phyloP scores from a whole-genome alignment of 78 protist species.

The Diacronema lutheri region DNA sequence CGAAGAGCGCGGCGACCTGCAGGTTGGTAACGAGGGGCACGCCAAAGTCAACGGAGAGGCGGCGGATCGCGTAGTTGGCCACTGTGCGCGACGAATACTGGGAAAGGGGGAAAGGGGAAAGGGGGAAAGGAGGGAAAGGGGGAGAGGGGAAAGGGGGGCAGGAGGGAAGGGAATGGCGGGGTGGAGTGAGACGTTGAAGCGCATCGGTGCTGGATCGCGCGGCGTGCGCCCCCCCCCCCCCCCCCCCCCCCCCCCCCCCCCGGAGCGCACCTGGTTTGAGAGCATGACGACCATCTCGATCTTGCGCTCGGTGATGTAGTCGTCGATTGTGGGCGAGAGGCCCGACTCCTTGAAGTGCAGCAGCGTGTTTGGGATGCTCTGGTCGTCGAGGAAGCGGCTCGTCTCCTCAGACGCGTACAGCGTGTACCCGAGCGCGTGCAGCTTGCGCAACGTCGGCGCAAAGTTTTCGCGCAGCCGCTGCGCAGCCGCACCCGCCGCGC shows the following conservation, averaged over 20 bases:
- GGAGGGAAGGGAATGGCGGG: no score
- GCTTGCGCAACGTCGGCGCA: slow-evolving; percentile 57
- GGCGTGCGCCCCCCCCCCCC: no score
- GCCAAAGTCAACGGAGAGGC: slow-evolving; percentile 79
- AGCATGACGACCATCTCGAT: slow-evolving; percentile 73
- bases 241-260: no score
- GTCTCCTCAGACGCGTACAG: slow-evolving; percentile 72
- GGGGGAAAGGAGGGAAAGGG: no score
- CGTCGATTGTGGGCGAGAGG: background rate
- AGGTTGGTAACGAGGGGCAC: slow-evolving; percentile 73
- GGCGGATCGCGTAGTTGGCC: slow-evolving; percentile 73
- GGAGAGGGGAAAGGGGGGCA: no score
- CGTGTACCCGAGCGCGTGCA: slow-evolving; percentile 59
- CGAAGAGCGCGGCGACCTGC: slow-evolving; percentile 83
- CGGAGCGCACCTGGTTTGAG: background rate
- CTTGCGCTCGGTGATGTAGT: slow-evolving; percentile 31
- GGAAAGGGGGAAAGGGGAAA: no score
- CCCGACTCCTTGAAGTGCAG: background rate
- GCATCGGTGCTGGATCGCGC: no score
- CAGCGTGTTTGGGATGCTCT: slow-evolving; percentile 43
- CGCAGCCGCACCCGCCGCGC: no score
- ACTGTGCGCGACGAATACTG: slow-evolving; percentile 23
- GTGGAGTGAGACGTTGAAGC: no score
- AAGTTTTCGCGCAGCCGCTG: slow-evolving; percentile 65
- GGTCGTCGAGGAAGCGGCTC: slow-evolving; percentile 62